Evolutionary conservation across 192 early-diverging fungal species (phyloP).

Genomic region (Phycomyces blakesleeanus): DNA sequence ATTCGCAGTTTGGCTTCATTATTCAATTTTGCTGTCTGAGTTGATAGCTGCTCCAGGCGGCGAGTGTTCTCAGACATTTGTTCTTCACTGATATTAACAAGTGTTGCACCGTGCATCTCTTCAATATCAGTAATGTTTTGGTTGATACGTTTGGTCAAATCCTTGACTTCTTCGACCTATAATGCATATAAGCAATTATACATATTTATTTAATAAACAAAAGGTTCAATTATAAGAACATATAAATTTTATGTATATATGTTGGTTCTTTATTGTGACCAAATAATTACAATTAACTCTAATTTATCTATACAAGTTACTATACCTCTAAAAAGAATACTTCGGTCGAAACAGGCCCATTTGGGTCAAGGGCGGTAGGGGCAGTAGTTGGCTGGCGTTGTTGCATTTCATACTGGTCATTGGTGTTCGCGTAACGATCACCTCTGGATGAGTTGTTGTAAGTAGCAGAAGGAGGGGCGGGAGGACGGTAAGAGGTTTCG

Average conservation of each 20-base stretch:
- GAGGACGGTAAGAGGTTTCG: conserved; percentile 19
- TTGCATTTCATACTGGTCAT: conserved; percentile 38
- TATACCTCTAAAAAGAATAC: conserved; percentile 35
- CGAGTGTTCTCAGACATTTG: conserved; percentile 29
- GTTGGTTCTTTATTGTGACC: neutral
- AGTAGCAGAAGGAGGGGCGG: conserved; percentile 23
- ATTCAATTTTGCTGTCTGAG: conserved; percentile 32
- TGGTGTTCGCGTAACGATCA: conserved; percentile 19
- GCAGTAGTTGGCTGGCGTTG: conserved; percentile 7
- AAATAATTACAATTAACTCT: no score
- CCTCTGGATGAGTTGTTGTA: conserved; percentile 23
- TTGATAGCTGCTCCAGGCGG: conserved; percentile 23
- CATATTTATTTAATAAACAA: no score
- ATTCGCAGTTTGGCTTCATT: conserved; percentile 48
- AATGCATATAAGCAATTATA: no score
- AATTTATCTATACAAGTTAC: no score
- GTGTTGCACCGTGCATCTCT: conserved; percentile 31
- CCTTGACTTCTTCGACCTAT: conserved; percentile 37
- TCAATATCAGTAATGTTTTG: conserved; percentile 34
- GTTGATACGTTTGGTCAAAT: conserved; percentile 27
- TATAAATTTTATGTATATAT: no score
- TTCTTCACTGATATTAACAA: conserved; percentile 35
- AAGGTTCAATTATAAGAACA: no score
- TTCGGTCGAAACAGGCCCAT: conserved; percentile 25
- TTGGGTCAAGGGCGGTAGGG: neutral